A percentile compares a stretch with the other conserved stretches of the same genome.
These are phyloP conservation scores for Tilletia setariae DNA, from an alignment of 1,284 basidiomycete genomes.

Conservation along the genomic window DNA sequence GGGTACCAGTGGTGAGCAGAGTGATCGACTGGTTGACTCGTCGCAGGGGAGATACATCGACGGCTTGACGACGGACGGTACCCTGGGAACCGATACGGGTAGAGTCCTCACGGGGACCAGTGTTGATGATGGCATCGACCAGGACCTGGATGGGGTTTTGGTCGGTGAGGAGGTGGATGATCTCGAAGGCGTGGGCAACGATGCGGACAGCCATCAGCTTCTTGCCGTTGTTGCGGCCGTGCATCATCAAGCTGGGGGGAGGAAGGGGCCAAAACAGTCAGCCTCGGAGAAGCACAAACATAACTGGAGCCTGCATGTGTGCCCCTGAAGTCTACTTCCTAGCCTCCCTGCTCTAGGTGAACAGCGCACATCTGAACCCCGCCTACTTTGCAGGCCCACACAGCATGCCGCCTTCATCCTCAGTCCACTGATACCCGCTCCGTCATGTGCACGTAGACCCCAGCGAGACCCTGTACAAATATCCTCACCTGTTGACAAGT, in stretches of 20 bases:
- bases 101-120: conserved; percentile 98
- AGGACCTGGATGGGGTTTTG: conserved; percentile 98
- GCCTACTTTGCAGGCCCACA: neutral
- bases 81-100: conserved; percentile 99
- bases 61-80: conserved; percentile 98
- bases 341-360: too few relatives aligned
- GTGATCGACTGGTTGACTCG: conserved; percentile 97
- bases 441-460: too few relatives aligned
- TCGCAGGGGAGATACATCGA: conserved; percentile 97
- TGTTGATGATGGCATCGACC: conserved; percentile 99
- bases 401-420: too few relatives aligned
- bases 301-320: neutral
- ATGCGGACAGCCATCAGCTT: conserved; percentile 99
- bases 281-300: neutral
- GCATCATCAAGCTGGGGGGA: conserved; percentile 70
- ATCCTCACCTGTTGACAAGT: conserved; percentile 85
- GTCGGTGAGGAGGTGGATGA: conserved; percentile 99
- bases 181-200: conserved; percentile 98
- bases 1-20: conserved; percentile 92
- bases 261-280: neutral
- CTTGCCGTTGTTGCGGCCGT: conserved; percentile 99
- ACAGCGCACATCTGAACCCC: neutral
- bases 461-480: neutral
- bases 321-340: too few relatives aligned
- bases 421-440: too few relatives aligned